Evolutionary conservation across 345 rosid species (phyloP).

Genomic region (Trapa incisa): DNA sequence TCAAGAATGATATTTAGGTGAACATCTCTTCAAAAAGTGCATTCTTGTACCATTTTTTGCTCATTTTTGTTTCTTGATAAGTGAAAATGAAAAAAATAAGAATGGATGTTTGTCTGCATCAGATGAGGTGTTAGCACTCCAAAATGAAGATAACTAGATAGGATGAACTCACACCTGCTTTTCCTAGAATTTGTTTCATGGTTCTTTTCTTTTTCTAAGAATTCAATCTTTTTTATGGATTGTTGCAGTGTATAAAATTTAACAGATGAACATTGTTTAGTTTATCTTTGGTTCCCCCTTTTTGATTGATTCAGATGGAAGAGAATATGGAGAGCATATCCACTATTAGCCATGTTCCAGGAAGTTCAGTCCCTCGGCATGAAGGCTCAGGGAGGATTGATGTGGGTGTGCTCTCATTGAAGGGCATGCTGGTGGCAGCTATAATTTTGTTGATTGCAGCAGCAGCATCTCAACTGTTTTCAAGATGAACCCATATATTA

Average conservation of each 20-base stretch:
- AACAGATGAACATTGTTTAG: too few species aligned
- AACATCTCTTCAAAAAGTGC: neutral
- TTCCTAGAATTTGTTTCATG: too few species aligned
- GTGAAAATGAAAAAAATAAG: too few species aligned
- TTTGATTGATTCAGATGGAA: constrained; percentile 18
- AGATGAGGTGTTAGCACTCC: too few species aligned
- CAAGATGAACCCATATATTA: too few species aligned
- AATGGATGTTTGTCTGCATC: too few species aligned
- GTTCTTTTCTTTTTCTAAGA: too few species aligned
- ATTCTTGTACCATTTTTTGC: neutral
- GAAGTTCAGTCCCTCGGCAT: constrained; percentile 22
- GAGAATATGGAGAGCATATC: constrained; percentile 15
- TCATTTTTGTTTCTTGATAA: neutral
- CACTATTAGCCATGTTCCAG: constrained; percentile 13
- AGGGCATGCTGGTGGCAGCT: constrained; percentile 33
- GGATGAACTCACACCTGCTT: too few species aligned
- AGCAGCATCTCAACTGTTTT: neutral
- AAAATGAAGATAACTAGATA: neutral
- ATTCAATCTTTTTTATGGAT: too few species aligned
- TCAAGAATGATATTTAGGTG: neutral
- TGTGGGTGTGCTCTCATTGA: constrained; percentile 39
- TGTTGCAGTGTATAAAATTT: too few species aligned
- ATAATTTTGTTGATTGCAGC: constrained; percentile 20
- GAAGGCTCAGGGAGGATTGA: constrained; percentile 49
- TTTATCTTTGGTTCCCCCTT: neutral